phyloP scores from a whole-genome alignment of 805 yeast species.

The Zygoascus flipseniorum region DNA sequence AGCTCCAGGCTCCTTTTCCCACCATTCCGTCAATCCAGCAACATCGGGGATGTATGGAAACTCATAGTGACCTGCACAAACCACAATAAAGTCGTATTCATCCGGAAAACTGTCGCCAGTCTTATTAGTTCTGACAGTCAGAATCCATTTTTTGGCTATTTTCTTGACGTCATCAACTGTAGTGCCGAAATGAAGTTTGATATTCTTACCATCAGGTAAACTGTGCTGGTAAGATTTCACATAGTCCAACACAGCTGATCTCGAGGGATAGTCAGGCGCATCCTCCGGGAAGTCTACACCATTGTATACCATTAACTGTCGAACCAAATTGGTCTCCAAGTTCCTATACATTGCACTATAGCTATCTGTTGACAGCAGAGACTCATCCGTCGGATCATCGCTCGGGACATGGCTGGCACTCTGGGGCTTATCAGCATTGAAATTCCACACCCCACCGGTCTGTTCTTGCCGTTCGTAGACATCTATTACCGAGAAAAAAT shows the following conservation, averaged over 20 bases:
- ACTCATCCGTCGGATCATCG: constrained; percentile 1
- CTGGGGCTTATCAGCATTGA: neutral
- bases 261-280: neutral
- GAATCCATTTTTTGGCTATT: neutral
- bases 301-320: constrained; percentile 5
- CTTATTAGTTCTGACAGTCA: neutral
- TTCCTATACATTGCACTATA: constrained; percentile 2
- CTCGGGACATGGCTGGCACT: constrained; percentile 1
- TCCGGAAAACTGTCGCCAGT: neutral
- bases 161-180: constrained; percentile 2
- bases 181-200: neutral
- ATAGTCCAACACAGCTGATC: constrained; percentile 3
- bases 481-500: neutral
- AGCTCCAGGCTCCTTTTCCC: neutral
- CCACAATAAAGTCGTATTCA: constrained; percentile 4
- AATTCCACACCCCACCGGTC: constrained; percentile 10
- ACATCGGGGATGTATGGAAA: constrained; percentile 5
- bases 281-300: constrained; percentile 3
- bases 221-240: neutral
- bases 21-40: constrained; percentile 3
- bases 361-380: neutral
- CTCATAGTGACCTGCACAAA: constrained; percentile 7
- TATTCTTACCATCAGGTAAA: neutral
- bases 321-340: constrained; percentile 4
- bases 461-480: constrained; percentile 3